A percentile compares a stretch with the other conserved stretches of the same genome.
These are phyloP conservation scores for Ogataea trehaloabstinens DNA, from an alignment of 805 yeast species.

Conservation along the genomic window DNA sequence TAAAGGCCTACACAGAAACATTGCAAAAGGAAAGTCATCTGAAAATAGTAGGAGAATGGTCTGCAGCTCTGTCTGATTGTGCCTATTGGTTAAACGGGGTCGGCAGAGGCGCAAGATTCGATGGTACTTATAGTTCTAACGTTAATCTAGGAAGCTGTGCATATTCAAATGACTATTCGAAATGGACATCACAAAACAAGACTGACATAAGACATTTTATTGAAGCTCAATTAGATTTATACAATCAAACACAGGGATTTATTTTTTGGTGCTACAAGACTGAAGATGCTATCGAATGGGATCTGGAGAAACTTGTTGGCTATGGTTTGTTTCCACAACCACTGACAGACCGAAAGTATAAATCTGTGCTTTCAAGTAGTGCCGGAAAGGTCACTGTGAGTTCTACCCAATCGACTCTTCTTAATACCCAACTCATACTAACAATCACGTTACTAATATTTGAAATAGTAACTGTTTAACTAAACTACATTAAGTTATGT, in stretches of 20 bases:
- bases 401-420: slow-evolving; percentile 2
- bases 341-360: slow-evolving; percentile 59
- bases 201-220: slow-evolving; percentile 49
- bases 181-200: slow-evolving; percentile 44
- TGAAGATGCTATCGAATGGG: slow-evolving; percentile 68
- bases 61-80: slow-evolving; percentile 71
- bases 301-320: slow-evolving; percentile 48
- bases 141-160: slow-evolving; percentile 45
- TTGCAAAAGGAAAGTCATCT: slow-evolving; percentile 41
- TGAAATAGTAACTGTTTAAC: background rate
- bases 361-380: slow-evolving; percentile 54
- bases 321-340: slow-evolving; percentile 63
- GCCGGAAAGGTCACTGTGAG: slow-evolving; percentile 11
- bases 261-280: slow-evolving; percentile 73
- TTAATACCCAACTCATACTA: background rate
- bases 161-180: slow-evolving; percentile 32
- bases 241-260: slow-evolving; percentile 50
- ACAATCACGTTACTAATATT: slow-evolving; percentile 12
- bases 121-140: slow-evolving; percentile 44
- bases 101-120: slow-evolving; percentile 64
- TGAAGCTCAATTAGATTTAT: slow-evolving; percentile 61
- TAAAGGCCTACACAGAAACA: slow-evolving; percentile 48
- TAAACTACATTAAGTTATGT: slow-evolving; percentile 23
- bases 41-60: slow-evolving; percentile 67
- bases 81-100: slow-evolving; percentile 69